phyloP scores from a whole-genome alignment of 2,329 filamentous ascomycete species.

The Diaporthe longicolla region DNA sequence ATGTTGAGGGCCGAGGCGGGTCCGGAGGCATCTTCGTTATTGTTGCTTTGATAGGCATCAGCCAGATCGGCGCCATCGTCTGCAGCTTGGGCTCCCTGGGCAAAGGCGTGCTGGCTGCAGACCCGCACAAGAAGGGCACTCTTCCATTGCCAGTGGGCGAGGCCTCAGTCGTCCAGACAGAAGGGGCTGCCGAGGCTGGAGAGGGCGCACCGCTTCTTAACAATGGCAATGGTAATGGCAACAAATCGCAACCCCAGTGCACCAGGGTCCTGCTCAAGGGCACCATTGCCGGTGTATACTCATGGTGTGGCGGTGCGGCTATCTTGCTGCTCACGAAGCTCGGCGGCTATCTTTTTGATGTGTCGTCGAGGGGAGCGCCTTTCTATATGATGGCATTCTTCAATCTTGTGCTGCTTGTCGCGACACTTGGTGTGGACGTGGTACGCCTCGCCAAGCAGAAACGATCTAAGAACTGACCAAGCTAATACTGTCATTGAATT shows the following conservation, averaged over 20 bases:
- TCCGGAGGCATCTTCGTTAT: constrained; percentile 79
- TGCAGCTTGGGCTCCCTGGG: constrained; percentile 93
- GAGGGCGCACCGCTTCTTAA: constrained; percentile 57
- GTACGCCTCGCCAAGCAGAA: constrained; percentile 37
- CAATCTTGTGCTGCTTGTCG: constrained; percentile 79
- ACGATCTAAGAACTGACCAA: constrained; percentile 20
- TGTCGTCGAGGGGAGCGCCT: constrained; percentile 79
- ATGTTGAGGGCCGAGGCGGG: constrained; percentile 76
- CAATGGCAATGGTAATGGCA: constrained; percentile 42
- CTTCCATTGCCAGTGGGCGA: constrained; percentile 45
- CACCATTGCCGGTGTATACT: constrained; percentile 95
- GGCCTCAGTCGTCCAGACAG: constrained; percentile 39
- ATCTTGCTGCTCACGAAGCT: constrained; percentile 93
- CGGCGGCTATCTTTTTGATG: constrained; percentile 89
- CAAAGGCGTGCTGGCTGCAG: constrained; percentile 77
- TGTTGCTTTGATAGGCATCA: constrained; percentile 86
- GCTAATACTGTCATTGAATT: background rate
- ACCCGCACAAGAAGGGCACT: constrained; percentile 46
- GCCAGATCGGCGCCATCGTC: constrained; percentile 96
- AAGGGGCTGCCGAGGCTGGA: constrained; percentile 40
- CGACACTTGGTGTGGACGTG: constrained; percentile 67
- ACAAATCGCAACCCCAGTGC: constrained; percentile 44
- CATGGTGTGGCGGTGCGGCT: constrained; percentile 88
- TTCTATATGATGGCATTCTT: constrained; percentile 96
- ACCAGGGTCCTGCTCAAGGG: constrained; percentile 81